Evolutionary conservation across 345 rosid genomes (phyloP).

Genomic region (Murraya koenigii): DNA sequence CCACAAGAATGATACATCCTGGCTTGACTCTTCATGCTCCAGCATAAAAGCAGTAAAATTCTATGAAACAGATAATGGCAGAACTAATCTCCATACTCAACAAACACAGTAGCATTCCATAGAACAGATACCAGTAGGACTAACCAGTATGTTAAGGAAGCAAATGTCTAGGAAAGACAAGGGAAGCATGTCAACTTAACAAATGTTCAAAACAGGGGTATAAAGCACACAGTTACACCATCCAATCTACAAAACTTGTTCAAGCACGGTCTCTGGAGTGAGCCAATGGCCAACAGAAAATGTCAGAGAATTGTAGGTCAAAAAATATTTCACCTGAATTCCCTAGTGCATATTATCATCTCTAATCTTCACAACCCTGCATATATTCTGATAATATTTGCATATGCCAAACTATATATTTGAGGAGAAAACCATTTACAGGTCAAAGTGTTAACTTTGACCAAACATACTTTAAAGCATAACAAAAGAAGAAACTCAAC

Average conservation of each 20-base stretch:
- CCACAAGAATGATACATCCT: background rate
- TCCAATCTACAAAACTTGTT: background rate
- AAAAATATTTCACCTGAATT: background rate
- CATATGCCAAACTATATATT: background rate
- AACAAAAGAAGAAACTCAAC: conserved; percentile 15
- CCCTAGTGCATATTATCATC: background rate
- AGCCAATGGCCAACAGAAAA: background rate
- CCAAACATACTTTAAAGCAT: background rate
- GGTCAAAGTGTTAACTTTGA: background rate
- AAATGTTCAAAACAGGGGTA: background rate
- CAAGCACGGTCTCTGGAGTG: background rate
- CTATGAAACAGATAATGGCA: background rate
- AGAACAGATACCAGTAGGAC: background rate
- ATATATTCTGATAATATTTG: background rate
- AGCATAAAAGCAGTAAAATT: background rate
- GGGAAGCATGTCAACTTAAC: background rate
- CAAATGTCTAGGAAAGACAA: background rate
- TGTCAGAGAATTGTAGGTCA: background rate
- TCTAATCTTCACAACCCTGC: background rate
- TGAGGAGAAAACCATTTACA: background rate
- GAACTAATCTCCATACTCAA: background rate
- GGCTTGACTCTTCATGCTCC: background rate
- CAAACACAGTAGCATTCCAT: background rate
- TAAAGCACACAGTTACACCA: background rate
- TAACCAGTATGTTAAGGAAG: background rate